Percentiles rank a stretch among this genome's conserved stretches.
phyloP scores from a whole-genome alignment of 202 grass and related monocot species.

The Schoenoplectus tabernaemontani region DNA sequence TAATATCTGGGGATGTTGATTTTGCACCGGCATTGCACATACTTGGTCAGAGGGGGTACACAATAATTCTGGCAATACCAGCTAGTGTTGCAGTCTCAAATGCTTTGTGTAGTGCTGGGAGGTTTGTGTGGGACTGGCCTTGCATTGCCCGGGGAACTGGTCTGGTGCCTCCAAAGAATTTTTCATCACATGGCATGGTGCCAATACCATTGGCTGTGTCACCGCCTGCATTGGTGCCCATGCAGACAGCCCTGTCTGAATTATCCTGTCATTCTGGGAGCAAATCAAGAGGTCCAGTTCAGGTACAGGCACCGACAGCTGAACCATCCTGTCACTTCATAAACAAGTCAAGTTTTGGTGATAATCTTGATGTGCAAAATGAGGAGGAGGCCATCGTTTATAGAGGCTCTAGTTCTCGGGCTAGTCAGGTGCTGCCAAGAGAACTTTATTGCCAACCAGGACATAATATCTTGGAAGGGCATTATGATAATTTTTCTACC shows the following conservation, averaged over 20 bases:
- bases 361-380: conserved; percentile 43
- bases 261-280: no score
- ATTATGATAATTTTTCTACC: conserved; percentile 39
- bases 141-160: conserved; percentile 70
- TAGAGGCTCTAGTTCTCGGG: conserved; percentile 40
- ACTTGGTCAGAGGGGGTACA: conserved; percentile 90
- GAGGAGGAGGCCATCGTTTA: conserved; percentile 85
- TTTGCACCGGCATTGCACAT: conserved; percentile 96
- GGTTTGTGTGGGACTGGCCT: conserved; percentile 88
- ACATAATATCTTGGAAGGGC: conserved; percentile 31
- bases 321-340: conserved; percentile 35
- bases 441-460: conserved; percentile 32
- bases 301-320: conserved; percentile 1
- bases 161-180: conserved; percentile 50
- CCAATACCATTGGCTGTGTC: not conserved
- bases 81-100: conserved; percentile 67
- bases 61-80: conserved; percentile 80
- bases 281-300: no score
- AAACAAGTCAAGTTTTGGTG: conserved; percentile 22
- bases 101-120: conserved; percentile 76
- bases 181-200: conserved; percentile 12
- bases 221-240: not conserved
- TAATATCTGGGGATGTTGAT: conserved; percentile 94
- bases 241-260: no score
- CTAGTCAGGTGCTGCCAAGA: not conserved